Percentiles rank a stretch among this genome's conserved stretches.
phyloP scores from a whole-genome alignment of 179 eudicot species.

The Beta lomatogona region DNA sequence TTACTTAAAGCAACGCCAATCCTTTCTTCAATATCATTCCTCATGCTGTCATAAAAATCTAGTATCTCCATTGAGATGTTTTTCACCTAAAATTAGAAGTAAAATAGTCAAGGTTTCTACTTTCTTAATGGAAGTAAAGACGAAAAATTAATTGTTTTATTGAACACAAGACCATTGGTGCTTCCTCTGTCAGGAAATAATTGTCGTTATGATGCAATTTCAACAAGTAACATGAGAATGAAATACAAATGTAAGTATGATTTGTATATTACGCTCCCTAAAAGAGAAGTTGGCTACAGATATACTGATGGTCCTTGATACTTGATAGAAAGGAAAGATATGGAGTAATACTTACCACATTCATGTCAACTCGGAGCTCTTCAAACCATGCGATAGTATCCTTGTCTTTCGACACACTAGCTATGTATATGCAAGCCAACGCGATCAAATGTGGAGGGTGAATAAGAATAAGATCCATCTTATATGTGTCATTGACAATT shows the following conservation, averaged over 20 bases:
- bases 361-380: constrained; percentile 98
- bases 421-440: constrained; percentile 91
- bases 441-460: constrained; percentile 95
- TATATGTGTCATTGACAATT: constrained; percentile 90
- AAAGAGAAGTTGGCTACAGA: neutral
- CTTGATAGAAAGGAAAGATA: too few relatives aligned
- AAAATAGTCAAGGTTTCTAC: neutral
- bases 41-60: constrained; percentile 84
- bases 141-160: neutral
- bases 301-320: too few relatives aligned
- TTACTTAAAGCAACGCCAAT: constrained; percentile 62
- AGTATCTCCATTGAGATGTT: constrained; percentile 93
- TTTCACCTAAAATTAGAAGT: constrained; percentile 64
- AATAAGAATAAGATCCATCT: constrained; percentile 89
- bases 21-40: constrained; percentile 70
- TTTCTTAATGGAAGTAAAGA: neutral
- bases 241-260: neutral
- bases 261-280: neutral
- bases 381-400: constrained; percentile 94
- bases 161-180: neutral
- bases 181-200: neutral
- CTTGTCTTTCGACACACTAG: constrained; percentile 86
- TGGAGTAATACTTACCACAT: constrained; percentile 57
- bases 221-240: neutral
- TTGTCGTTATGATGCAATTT: neutral